Conservation (phyloP, 2,329 filamentous ascomycete genomes). For the Lecanosticta acicola region DNA sequence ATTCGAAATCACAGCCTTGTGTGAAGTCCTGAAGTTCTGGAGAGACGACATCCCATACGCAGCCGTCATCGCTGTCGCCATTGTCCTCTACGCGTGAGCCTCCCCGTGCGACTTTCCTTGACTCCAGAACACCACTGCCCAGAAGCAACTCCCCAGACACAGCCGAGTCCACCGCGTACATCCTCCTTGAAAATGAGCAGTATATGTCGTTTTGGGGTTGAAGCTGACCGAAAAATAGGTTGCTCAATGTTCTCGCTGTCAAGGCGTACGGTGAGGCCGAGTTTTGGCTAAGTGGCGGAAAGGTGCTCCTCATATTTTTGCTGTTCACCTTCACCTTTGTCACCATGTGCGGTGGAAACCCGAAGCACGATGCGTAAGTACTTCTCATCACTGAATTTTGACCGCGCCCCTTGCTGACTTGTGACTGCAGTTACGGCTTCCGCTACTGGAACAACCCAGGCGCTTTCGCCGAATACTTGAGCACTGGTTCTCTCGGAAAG, state of each 20-base stretch:
- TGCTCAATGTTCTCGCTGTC: constrained; percentile 41
- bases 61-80: constrained; percentile 38
- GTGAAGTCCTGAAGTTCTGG: constrained; percentile 39
- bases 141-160: neutral
- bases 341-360: constrained; percentile 31
- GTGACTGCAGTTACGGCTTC: constrained; percentile 35
- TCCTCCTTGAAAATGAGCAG: too few species aligned
- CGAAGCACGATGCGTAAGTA: constrained; percentile 24
- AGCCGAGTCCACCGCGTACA: too few species aligned
- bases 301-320: constrained; percentile 26
- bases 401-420: neutral
- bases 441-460: constrained; percentile 36
- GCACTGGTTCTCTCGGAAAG: constrained; percentile 25
- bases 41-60: constrained; percentile 41
- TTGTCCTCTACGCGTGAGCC: constrained; percentile 28
- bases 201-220: neutral
- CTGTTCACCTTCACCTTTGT: constrained; percentile 29
- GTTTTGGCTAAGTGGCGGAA: constrained; percentile 50
- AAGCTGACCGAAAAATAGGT: constrained; percentile 6
- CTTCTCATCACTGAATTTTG: neutral
- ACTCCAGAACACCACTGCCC: constrained; percentile 2
- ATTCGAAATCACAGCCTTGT: constrained; percentile 47
- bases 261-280: constrained; percentile 41
- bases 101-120: constrained; percentile 6
- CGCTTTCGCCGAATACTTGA: constrained; percentile 26